Evolutionary conservation across 768 basidiomycete species (phyloP).

Genomic region (Boletus coccyginus): DNA sequence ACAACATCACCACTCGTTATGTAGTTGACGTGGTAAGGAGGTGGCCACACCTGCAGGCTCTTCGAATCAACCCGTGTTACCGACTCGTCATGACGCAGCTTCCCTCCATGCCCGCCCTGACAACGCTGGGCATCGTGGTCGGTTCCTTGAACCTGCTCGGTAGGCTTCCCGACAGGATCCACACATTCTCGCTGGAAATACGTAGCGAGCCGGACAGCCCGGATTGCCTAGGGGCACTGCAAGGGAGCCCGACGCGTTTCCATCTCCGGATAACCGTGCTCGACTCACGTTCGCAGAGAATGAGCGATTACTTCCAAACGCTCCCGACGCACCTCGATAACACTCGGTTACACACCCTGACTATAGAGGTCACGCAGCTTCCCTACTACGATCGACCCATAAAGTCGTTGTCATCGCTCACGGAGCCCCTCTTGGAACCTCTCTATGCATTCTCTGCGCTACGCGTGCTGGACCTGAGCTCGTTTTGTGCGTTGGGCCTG

Average conservation of each 20-base stretch:
- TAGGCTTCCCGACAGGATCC: background rate
- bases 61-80: background rate
- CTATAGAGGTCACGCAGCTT: background rate
- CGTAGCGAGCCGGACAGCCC: accelerated
- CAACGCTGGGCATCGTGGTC: background rate
- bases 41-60: background rate
- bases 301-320: background rate
- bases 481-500: slow-evolving; percentile 7
- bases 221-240: no score
- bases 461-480: slow-evolving; percentile 5
- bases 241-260: background rate
- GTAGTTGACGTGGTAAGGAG: background rate
- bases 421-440: background rate
- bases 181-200: background rate
- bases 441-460: slow-evolving; percentile 9
- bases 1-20: background rate
- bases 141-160: accelerated
- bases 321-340: background rate
- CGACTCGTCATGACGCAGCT: background rate
- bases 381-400: no score
- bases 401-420: slow-evolving; percentile 6
- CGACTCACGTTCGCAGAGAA: no score
- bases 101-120: background rate
- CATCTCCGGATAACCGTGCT: background rate
- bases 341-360: background rate